phyloP scores from a whole-genome alignment of 306 rosid genomes.

The Acacia confusa region DNA sequence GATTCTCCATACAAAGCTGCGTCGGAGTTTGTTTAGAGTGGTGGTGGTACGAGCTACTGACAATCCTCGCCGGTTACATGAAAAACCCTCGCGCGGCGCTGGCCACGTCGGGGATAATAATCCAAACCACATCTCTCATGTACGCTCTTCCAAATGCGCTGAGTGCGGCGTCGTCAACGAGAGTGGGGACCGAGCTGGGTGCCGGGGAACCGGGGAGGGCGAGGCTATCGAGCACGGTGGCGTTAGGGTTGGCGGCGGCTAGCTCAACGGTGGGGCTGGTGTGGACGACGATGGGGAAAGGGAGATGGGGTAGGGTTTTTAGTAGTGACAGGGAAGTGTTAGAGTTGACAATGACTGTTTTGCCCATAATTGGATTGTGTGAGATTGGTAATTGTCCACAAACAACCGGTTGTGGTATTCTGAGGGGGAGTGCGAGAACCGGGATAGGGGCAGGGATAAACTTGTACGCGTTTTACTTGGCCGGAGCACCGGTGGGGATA shows the following conservation, averaged over 20 bases:
- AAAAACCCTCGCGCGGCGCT: constrained; percentile 41
- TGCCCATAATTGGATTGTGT: constrained; percentile 66
- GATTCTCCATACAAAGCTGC: constrained; percentile 58
- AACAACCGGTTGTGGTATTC: constrained; percentile 65
- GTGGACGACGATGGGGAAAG: constrained; percentile 48
- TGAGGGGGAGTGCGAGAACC: constrained; percentile 76
- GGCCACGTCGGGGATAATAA: constrained; percentile 48
- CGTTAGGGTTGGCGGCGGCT: constrained; percentile 43
- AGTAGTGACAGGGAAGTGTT: constrained; percentile 49
- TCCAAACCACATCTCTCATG: constrained; percentile 55
- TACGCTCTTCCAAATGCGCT: constrained; percentile 52
- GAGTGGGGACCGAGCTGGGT: constrained; percentile 57
- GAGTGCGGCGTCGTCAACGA: constrained; percentile 47
- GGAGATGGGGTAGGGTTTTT: constrained; percentile 53
- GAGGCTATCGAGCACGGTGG: constrained; percentile 45
- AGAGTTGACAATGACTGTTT: constrained; percentile 45
- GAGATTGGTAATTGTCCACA: constrained; percentile 73
- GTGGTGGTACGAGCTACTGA: constrained; percentile 82
- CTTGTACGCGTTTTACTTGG: constrained; percentile 63
- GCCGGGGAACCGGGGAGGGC: constrained; percentile 43
- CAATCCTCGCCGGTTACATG: constrained; percentile 52
- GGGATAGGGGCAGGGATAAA: constrained; percentile 63
- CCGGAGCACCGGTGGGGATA: constrained; percentile 66
- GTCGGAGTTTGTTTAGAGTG: constrained; percentile 80
- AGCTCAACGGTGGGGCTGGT: constrained; percentile 47